phyloP scores from a whole-genome alignment of 352 stramenopile species.

The Phytophthora podocarpi region DNA sequence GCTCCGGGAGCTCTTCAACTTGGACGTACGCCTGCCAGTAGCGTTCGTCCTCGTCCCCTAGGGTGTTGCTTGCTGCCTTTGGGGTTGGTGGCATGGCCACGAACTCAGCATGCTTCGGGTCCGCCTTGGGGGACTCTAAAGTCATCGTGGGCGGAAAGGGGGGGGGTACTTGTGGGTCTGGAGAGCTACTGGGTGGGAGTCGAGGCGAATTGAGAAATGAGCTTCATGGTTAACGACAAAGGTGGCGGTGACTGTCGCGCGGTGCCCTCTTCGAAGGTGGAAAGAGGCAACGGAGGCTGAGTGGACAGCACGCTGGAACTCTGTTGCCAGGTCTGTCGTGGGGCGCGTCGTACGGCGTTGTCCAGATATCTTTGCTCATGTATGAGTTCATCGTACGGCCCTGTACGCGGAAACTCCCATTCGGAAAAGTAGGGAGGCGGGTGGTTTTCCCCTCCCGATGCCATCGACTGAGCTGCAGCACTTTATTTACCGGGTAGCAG shows the following conservation, averaged over 20 bases:
- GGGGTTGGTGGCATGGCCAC: too few relatives aligned
- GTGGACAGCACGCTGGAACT: conserved; percentile 11
- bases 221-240: neutral
- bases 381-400: conserved; percentile 31
- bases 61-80: too few relatives aligned
- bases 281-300: too few relatives aligned
- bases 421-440: conserved; percentile 5
- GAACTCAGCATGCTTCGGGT: too few relatives aligned
- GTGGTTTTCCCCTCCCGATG: conserved; percentile 10
- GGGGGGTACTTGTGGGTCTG: neutral
- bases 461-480: neutral
- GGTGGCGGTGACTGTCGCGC: neutral
- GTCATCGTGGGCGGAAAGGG: too few relatives aligned
- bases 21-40: conserved; percentile 50
- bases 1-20: conserved; percentile 30
- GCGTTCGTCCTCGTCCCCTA: too few relatives aligned
- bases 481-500: neutral
- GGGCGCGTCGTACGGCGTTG: conserved; percentile 33
- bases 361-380: conserved; percentile 22
- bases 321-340: neutral
- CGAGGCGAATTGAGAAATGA: conserved; percentile 31
- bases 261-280: neutral
- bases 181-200: too few relatives aligned
- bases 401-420: conserved; percentile 16
- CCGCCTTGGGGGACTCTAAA: too few relatives aligned